Conservation (phyloP, 345 rosid species). For the Gossypium australe region DNA sequence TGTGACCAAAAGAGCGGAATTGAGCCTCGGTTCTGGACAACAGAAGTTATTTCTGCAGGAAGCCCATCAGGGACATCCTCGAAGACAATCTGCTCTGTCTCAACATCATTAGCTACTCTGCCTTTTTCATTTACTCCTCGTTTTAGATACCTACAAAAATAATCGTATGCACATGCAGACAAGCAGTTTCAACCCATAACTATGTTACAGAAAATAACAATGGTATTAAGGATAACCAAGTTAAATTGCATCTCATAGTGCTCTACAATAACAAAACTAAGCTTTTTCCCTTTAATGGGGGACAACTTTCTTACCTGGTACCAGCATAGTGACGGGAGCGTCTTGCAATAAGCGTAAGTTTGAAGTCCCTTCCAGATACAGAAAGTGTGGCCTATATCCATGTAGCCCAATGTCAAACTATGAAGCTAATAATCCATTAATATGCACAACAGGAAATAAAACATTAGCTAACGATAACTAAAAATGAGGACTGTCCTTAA, state of each 20-base stretch:
- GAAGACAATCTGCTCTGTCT: constrained; percentile 92
- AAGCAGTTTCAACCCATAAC: not conserved
- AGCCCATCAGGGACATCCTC: constrained; percentile 67
- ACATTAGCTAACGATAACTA: not conserved
- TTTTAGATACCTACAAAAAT: constrained; percentile 70
- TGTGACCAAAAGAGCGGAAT: constrained; percentile 99
- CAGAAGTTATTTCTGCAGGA: constrained; percentile 78
- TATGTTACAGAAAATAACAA: not conserved
- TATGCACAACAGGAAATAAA: constrained; percentile 6
- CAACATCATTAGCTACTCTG: constrained; percentile 97
- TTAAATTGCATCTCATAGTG: constrained; percentile 5
- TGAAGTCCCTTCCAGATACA: constrained; percentile 71
- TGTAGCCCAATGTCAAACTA: constrained; percentile 18
- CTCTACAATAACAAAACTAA: not conserved
- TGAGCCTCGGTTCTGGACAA: constrained; percentile 98
- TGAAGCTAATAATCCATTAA: not conserved
- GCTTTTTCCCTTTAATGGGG: not conserved
- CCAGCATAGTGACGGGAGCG: constrained; percentile 99
- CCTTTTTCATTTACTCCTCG: constrained; percentile 97
- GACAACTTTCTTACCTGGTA: constrained; percentile 54
- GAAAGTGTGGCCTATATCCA: constrained; percentile 62
- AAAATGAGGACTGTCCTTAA: constrained; percentile 29
- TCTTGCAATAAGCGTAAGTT: constrained; percentile 86
- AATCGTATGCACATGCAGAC: constrained; percentile 6
- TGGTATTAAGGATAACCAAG: not conserved